These are phyloP conservation scores for Xylariales sp. DNA, from an alignment of 2,329 filamentous ascomycete genomes.

Conservation along the genomic window DNA sequence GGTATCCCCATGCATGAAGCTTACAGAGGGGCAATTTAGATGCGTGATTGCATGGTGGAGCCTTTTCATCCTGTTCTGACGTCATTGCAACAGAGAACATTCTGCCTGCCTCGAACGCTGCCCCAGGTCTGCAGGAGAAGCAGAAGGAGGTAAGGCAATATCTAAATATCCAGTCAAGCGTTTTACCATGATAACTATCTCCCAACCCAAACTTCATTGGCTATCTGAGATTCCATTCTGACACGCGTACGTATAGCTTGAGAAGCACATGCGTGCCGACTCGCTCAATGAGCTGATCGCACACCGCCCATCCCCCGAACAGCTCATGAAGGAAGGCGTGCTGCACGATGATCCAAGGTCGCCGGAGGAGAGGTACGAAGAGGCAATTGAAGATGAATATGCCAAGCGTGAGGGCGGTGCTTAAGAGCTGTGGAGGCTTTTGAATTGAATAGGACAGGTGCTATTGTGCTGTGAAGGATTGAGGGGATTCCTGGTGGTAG, in stretches of 20 bases:
- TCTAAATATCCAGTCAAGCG: too few species aligned
- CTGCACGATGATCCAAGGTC: slow-evolving; percentile 63
- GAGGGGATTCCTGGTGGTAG: too few species aligned
- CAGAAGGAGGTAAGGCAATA: slow-evolving; percentile 60
- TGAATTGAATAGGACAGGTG: too few species aligned
- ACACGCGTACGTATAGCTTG: slow-evolving; percentile 42
- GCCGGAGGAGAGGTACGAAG: slow-evolving; percentile 52
- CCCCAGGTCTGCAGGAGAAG: slow-evolving; percentile 73
- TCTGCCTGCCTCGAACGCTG: slow-evolving; percentile 71
- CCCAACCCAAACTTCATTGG: too few species aligned
- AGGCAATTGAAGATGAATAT: slow-evolving; percentile 61
- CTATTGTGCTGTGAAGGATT: too few species aligned
- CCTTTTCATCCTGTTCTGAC: slow-evolving; percentile 20
- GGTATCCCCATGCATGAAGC: background rate
- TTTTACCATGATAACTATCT: too few species aligned
- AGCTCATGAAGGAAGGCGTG: slow-evolving; percentile 75
- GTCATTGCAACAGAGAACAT: slow-evolving; percentile 68
- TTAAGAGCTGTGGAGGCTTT: slow-evolving; percentile 28
- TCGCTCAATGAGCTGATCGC: slow-evolving; percentile 83
- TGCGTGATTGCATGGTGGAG: too few species aligned
- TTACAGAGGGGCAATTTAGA: too few species aligned
- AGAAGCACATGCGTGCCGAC: slow-evolving; percentile 84
- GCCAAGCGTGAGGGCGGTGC: slow-evolving; percentile 60
- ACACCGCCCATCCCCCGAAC: slow-evolving; percentile 69
- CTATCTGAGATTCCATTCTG: too few species aligned